Conservation (phyloP, 768 basidiomycete species). For the Candolleomyces aberdarensis region DNA sequence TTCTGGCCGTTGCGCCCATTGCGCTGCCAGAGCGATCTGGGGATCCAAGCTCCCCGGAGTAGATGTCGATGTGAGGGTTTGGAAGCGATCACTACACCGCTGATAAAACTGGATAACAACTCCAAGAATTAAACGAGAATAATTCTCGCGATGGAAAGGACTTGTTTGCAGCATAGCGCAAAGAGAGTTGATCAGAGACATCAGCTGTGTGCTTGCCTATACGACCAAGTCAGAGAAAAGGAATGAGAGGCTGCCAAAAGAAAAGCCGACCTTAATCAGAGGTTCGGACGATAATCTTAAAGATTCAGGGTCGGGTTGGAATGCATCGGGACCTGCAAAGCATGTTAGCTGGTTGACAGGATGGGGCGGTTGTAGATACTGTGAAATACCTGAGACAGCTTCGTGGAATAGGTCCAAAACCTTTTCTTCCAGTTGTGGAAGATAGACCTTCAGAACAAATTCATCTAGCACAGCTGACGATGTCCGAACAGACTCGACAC, state of each 20-base stretch:
- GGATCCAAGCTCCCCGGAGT: slow-evolving; percentile 29
- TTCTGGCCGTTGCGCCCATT: slow-evolving; percentile 86
- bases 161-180: slow-evolving; percentile 88
- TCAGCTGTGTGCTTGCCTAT: slow-evolving; percentile 79
- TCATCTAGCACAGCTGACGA: slow-evolving; percentile 82
- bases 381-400: slow-evolving; percentile 63
- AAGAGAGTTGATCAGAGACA: slow-evolving; percentile 87
- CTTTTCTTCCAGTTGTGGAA: slow-evolving; percentile 95
- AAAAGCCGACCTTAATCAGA: slow-evolving; percentile 64
- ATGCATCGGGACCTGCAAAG: slow-evolving; percentile 73
- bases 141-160: slow-evolving; percentile 94
- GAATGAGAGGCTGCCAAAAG: background rate
- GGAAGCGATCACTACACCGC: slow-evolving; percentile 85
- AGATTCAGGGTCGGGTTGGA: slow-evolving; percentile 76
- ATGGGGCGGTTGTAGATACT: slow-evolving; percentile 1
- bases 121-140: slow-evolving; percentile 88
- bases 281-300: slow-evolving; percentile 64
- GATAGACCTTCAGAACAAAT: slow-evolving; percentile 88
- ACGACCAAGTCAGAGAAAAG: background rate
- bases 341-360: background rate
- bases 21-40: slow-evolving; percentile 55
- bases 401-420: slow-evolving; percentile 85
- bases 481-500: slow-evolving; percentile 58
- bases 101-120: slow-evolving; percentile 97
- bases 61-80: slow-evolving; percentile 56